Percentiles rank a stretch among this genome's conserved stretches.
These are phyloP conservation scores for Candida stauntonica DNA, from an alignment of 805 yeast species.

Conservation along the genomic window DNA sequence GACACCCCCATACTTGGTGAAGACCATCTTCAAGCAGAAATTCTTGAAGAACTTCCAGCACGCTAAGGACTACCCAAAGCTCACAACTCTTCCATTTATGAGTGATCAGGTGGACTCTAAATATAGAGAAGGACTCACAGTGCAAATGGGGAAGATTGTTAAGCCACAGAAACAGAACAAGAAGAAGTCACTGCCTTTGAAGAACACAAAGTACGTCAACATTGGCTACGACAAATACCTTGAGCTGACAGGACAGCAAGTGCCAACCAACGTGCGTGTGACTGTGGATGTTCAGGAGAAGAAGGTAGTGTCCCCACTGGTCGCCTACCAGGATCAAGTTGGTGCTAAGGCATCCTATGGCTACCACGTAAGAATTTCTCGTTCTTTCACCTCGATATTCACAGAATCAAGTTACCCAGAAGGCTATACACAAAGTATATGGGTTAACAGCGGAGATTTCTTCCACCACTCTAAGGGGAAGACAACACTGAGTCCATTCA, in stretches of 20 bases:
- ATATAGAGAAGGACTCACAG: slow-evolving; percentile 58
- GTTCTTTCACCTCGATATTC: slow-evolving; percentile 57
- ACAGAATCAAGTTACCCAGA: slow-evolving; percentile 60
- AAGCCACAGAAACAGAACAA: slow-evolving; percentile 25
- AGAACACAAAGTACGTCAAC: slow-evolving; percentile 69
- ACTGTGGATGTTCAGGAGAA: slow-evolving; percentile 65
- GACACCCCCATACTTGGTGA: slow-evolving; percentile 78
- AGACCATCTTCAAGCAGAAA: slow-evolving; percentile 53
- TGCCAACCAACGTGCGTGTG: slow-evolving; percentile 76
- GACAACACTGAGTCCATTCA: slow-evolving; percentile 25
- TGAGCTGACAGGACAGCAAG: slow-evolving; percentile 53
- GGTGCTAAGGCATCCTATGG: slow-evolving; percentile 66
- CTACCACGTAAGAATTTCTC: slow-evolving; percentile 67
- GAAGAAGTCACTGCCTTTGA: slow-evolving; percentile 47
- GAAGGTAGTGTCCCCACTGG: slow-evolving; percentile 63
- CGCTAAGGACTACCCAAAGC: slow-evolving; percentile 67
- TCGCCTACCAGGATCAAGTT: slow-evolving; percentile 57
- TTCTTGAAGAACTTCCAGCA: slow-evolving; percentile 45
- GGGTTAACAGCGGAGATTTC: slow-evolving; percentile 65
- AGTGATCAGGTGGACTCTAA: slow-evolving; percentile 36
- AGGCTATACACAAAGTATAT: slow-evolving; percentile 69
- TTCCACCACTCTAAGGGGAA: slow-evolving; percentile 37
- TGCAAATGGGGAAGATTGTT: slow-evolving; percentile 35
- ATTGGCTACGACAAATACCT: slow-evolving; percentile 61
- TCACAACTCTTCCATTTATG: slow-evolving; percentile 75